Evolutionary conservation across 139 green algal genomes (phyloP), one percentile per base, ranked within the genome.

Genomic region (Volvox reticuliferus): DNA sequence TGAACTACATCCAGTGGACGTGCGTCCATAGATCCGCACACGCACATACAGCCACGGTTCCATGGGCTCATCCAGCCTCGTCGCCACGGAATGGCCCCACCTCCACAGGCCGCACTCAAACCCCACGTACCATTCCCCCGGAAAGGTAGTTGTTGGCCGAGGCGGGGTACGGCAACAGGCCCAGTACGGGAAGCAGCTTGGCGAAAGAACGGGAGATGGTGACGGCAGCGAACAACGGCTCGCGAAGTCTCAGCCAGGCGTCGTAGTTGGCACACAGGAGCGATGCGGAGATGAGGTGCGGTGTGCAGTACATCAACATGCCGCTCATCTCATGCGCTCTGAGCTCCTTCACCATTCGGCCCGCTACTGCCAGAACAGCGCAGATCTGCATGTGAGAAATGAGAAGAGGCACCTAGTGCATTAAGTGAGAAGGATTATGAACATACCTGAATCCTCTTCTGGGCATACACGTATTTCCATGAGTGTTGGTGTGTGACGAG

Each of bases 271-370:
- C 21, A 61, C 73, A 83, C 50, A 90, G 55, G 73, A 90, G 73
- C 55, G 14, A 44, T 0, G 73, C 50, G 16, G 86, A 76, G 20
- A 44, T 9, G 0, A 65, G 17, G 75, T 90, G 86, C 55, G 86
- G 75, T 2, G 55, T 13, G 22, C n/a, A 67, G 55, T 67, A 90
- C 21, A 90, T 62, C 28, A 85, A 18, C 86, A 90, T 84, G 86
- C 86, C 73, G 0, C 1, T 12, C 73, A 76, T 77, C 55, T 90
- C 73, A 76, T 63, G 55, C 1, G 75, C 32, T 12, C 86, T 71
- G 9, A 12, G 1, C 75, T 90, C 86, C 86, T 90, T 90, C 17
- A 90, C 32, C 86, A 84, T 84, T 55, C 86, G 86, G 30, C 86
- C 86, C 20, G 21, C 30, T 55, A 84, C 75, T n/a, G 73, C 75